Base-by-base conservation (phyloP, 179 eudicot genomes). In the Monotropa hypopitys region DNA sequence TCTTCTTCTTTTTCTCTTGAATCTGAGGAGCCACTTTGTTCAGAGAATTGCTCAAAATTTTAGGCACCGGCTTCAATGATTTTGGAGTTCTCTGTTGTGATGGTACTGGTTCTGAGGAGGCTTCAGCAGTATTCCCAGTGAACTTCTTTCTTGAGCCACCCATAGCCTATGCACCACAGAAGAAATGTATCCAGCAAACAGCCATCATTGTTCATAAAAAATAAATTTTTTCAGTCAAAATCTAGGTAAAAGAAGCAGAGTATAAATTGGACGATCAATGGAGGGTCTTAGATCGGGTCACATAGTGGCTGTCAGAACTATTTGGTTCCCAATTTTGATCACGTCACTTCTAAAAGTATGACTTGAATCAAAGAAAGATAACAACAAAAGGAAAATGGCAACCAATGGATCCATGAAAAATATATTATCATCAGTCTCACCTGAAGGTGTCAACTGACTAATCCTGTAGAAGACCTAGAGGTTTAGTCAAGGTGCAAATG, bases 121-220 rank as follows among this genome's bases (percentile, higher is more conserved):
- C 73, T 43, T 42, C 73, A 69, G 73, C 73, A 43, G 20, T 43
- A 23, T 42, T 69, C 73, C 53, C 73, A 69, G 53, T 18, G 7
- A 10, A 45, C 73, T 69, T 69, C 51, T 69, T 42, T 23, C 30
- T 69, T 43, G 43, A 20, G 20, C 32, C 51, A 21, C 51, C 73
- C 73, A 69, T 69, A 69, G 73, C 20, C 73, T 69, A 21, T 5
- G 33, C 53, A 68, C n/a, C 10, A 15, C 51, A 21, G 28, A 43
- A 43, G 72, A 69, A 43, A 21, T 43, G 73, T 11, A 42, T 46
- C 51, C 73, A 42, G 73, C 73, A 69, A 69, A 49, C 73, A 43
- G 21, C 43, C 28, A 43, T n/a, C 51, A 5, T 43, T 20, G 7
- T 43, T 69, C 10, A 67, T 20, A 20, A 42, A 23, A 69, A 43